Base-by-base conservation (phyloP, 2,329 filamentous ascomycete species). In the Myriosclerotinia duriaeana region DNA sequence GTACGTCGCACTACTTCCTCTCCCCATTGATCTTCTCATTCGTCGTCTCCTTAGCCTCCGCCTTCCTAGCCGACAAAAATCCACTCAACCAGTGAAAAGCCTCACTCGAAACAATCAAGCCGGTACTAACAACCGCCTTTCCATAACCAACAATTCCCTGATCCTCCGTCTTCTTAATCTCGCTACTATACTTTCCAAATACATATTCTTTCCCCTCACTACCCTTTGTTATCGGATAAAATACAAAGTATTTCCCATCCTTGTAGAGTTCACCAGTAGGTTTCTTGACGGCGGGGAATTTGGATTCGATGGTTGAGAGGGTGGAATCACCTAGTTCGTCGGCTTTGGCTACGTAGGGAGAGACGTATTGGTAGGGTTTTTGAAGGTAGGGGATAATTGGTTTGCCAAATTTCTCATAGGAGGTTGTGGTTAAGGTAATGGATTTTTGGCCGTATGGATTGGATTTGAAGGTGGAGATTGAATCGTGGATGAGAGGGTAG, bases 371-470 rank as follows among this genome's bases (percentile, higher is more conserved):
- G 81, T 92, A 94, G 46, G 93, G 93, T 73, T 85, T 90, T 74
- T 87, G 79, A 73, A 97, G 81, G 79, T 92, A 92, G 38, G 91
- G 90, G 65, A 94, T 80, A 70, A 97, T 80, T 26, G 93, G 92
- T 72, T 88, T 89, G 77, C 89, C 89, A 74, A 97, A 84, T 20
- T 66, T 69, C 12, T 68, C 67, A 64, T 70, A 69, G 6, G 62
- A 56, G 17, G 66, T 50, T 3, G 54, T 30, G 22, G 71, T 70
- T 3, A 72, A 36, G 30, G 65, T 84, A 76, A 97, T 81, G 53
- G 92, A 93, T 80, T 89, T 93, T 78, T 92, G 89, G 76, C 91
- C 93, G 76, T 91, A 89, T 61, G 91, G 89, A 80, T 94, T 92
- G 76, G 85, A 82, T 80, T 93, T 91, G 85, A 96, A 89, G 76